phyloP scores from a whole-genome alignment of 2,329 filamentous ascomycete species.

The Lasiodiplodia citricola region DNA sequence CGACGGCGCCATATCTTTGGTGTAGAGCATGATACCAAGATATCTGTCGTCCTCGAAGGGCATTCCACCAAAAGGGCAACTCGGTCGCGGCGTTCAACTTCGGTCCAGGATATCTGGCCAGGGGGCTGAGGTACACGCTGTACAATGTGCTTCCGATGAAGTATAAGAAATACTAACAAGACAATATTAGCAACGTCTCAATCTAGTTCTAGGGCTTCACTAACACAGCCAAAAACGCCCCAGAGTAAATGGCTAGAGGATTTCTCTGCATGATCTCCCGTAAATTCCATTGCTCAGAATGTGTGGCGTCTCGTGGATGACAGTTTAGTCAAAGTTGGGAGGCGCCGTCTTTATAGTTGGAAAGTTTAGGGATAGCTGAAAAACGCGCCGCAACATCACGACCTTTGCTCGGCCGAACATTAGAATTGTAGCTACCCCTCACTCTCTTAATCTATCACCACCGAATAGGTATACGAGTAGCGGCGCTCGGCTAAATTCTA shows the following conservation, averaged over 20 bases:
- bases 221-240: background rate
- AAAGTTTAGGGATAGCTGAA: background rate
- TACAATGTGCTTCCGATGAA: background rate
- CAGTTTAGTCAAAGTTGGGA: background rate
- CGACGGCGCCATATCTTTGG: slow-evolving; percentile 31
- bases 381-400: background rate
- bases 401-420: background rate
- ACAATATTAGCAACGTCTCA: background rate
- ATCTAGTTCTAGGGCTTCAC: background rate
- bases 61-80: background rate
- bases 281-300: background rate
- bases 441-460: background rate
- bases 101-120: background rate
- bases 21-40: background rate
- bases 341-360: background rate
- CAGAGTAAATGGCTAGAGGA: background rate
- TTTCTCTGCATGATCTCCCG: background rate
- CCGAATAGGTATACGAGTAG: background rate
- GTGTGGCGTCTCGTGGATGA: background rate
- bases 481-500: background rate
- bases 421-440: background rate
- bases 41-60: background rate
- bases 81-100: background rate
- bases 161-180: background rate
- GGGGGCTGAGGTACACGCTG: background rate